A percentile compares a stretch with the other conserved stretches of the same genome.
phyloP scores from a whole-genome alignment of 495 filamentous ascomycete species.

The Aspergillus wentii region DNA sequence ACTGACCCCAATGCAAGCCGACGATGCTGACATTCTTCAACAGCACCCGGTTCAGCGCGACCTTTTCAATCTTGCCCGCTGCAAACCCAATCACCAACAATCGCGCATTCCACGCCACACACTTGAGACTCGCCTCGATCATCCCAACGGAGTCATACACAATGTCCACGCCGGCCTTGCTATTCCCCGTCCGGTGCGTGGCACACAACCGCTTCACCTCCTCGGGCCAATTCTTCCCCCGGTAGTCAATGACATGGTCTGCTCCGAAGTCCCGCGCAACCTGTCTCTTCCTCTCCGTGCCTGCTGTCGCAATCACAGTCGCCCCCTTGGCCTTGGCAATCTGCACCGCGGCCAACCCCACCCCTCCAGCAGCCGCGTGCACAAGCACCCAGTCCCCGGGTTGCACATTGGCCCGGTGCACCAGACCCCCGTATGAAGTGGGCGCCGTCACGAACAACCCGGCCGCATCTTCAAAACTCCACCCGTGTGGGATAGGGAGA shows the following conservation, averaged over 20 bases:
- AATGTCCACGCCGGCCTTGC: conserved; percentile 71
- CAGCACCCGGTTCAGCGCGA: conserved; percentile 85
- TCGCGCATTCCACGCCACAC: conserved; percentile 85
- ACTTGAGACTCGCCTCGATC: conserved; percentile 79
- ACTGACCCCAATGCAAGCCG: conserved; percentile 88
- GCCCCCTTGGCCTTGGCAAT: conserved; percentile 89
- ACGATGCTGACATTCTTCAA: conserved; percentile 92
- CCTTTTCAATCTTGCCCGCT: conserved; percentile 82
- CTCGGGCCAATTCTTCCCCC: conserved; percentile 66
- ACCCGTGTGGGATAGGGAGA: conserved; percentile 69
- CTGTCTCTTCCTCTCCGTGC: conserved; percentile 68
- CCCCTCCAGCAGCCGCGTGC: conserved; percentile 89
- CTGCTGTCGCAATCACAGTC: conserved; percentile 84
- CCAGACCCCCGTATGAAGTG: conserved; percentile 82
- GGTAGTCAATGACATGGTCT: conserved; percentile 78
- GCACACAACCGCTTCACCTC: conserved; percentile 64
- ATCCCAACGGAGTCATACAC: conserved; percentile 89
- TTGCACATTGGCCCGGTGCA: conserved; percentile 70
- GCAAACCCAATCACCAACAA: conserved; percentile 89
- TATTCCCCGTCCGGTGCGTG: conserved; percentile 51
- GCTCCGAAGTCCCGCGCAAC: conserved; percentile 78
- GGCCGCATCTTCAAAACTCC: conserved; percentile 79
- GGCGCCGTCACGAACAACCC: conserved; percentile 89
- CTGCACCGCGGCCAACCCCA: conserved; percentile 88
- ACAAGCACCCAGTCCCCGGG: conserved; percentile 82